Percentiles rank a stretch among this genome's conserved stretches.
Evolutionary conservation across 78 protist genomes (phyloP).

Genomic region (Pigoraptor vietnamica): DNA sequence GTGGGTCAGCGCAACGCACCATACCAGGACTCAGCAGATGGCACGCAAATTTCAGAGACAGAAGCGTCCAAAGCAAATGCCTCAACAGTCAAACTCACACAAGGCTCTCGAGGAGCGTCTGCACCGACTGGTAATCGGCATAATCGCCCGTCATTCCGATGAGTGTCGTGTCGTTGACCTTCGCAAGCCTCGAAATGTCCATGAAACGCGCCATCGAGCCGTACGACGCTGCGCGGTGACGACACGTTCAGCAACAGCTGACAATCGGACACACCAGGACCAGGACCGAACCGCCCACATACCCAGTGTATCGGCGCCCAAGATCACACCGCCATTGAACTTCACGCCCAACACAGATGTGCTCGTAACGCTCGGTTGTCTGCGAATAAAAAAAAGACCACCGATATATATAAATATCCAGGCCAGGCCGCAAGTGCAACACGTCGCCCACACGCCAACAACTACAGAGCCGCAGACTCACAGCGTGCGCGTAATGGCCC

Average conservation of each 20-base stretch:
- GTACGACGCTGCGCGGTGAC: conserved; percentile 51
- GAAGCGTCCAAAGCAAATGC: neutral
- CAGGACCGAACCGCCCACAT: too few relatives aligned
- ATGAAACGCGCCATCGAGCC: conserved; percentile 86
- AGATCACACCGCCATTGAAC: conserved; percentile 84
- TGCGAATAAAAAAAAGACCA: neutral
- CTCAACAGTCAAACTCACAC: conserved; percentile 21
- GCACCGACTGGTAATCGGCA: conserved; percentile 82
- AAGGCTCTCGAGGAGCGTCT: conserved; percentile 40
- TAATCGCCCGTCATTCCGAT: conserved; percentile 83
- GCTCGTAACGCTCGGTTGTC: conserved; percentile 80
- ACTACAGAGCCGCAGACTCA: too few relatives aligned
- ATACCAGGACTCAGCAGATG: neutral
- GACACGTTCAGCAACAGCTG: neutral
- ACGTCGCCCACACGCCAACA: too few relatives aligned
- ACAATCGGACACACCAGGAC: neutral
- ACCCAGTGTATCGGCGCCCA: conserved; percentile 85
- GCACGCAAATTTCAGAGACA: neutral
- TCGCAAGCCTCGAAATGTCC: conserved; percentile 40
- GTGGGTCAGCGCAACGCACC: too few relatives aligned
- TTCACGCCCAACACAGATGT: conserved; percentile 84
- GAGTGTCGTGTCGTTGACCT: conserved; percentile 46
- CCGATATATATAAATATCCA: too few relatives aligned
- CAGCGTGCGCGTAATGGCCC: neutral
- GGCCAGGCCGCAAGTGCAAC: too few relatives aligned